Conservation (phyloP, 495 filamentous ascomycete species). For the Lophium mytilinum region DNA sequence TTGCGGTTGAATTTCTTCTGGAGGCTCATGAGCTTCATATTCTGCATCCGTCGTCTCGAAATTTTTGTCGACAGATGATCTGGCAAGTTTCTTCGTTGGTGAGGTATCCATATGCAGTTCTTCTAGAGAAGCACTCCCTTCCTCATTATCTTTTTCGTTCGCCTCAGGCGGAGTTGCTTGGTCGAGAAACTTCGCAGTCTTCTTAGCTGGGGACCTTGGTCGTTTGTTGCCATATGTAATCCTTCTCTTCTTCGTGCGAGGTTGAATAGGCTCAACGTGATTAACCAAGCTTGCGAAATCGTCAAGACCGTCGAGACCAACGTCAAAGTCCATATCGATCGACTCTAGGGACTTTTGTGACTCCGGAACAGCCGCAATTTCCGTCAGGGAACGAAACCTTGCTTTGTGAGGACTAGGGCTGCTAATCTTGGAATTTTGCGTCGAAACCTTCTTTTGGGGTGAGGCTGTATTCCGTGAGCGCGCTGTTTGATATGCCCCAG, state of each 20-base stretch:
- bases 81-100: too few relatives aligned
- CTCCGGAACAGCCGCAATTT: slow-evolving; percentile 31
- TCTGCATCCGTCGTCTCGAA: too few relatives aligned
- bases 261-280: slow-evolving; percentile 3
- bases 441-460: not conserved
- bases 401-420: not conserved
- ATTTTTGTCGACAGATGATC: too few relatives aligned
- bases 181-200: not conserved
- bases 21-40: too few relatives aligned
- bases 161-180: not conserved
- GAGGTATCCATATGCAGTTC: too few relatives aligned
- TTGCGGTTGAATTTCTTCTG: not conserved
- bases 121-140: too few relatives aligned
- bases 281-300: not conserved
- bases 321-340: slow-evolving; percentile 21
- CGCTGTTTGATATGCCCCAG: not conserved
- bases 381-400: slow-evolving; percentile 20
- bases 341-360: slow-evolving; percentile 18
- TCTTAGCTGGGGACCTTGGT: not conserved
- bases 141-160: too few relatives aligned
- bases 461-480: not conserved
- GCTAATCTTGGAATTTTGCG: not conserved
- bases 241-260: slow-evolving; percentile 10
- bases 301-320: slow-evolving; percentile 21
- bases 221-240: slow-evolving; percentile 9